Evolutionary conservation across 257 asterid species (phyloP), one percentile per base, ranked within the genome.

Genomic region (Apocynum venetum): DNA sequence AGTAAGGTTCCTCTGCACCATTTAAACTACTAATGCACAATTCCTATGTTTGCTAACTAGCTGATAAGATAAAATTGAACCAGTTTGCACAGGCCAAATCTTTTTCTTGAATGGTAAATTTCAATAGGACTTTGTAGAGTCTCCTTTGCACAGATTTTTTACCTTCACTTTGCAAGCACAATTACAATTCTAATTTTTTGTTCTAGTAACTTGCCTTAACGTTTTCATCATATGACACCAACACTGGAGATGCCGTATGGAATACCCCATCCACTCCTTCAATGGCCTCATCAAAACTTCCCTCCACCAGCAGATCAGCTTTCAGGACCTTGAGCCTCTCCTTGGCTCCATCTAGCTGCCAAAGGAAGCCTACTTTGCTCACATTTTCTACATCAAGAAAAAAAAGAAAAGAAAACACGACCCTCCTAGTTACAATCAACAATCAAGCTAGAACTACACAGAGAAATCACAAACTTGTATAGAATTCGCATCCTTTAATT

Each of bases 241-340:
- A 86, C 77, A 96, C 98, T 4, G 97, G 99, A 35, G 99, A 90
- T 2, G 98, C 96, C 3, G 96, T 87, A 82, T 96, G 98, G 87
- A 96, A 93, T 4, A 96, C 98, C 38, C 99, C 98, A 49, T 93
- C 89, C 0, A 85, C 98, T 43, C 99, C 97, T 1, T 83, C 84
- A 79, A 96, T 86, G 1, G 96, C 99, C 72, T 89, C 83, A 64
- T 93, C 96, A 75, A 96, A 91, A 86, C 98, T 93, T 51, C 94
- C 98, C 77, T 93, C 98, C 15, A 76, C 84, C 77, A 87, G 4
- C 74, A 93, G 79, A 72, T 96, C 94, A 85, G 93, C 97, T 88
- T 85, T 90, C 86, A 90, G 51, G 35, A 93, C 78, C 84, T 84
- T 86, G 43, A 96, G 97, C 85, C 96, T 93, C 81, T 91, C 98